phyloP scores from a whole-genome alignment of 768 basidiomycete genomes.

The Suillus weaverae region DNA sequence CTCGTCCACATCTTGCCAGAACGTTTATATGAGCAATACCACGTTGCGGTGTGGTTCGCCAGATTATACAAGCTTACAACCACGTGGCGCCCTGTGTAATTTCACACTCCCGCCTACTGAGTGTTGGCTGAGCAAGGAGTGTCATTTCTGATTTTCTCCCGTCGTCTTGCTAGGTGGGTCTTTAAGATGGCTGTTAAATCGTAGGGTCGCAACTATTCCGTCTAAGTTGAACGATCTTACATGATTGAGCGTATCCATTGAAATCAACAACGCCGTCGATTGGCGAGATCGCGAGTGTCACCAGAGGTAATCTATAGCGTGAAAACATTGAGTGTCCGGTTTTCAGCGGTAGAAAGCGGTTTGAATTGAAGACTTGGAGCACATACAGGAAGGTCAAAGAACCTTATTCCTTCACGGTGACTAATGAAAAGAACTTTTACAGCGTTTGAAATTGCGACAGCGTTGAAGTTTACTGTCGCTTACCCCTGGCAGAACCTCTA shows the following conservation, averaged over 20 bases:
- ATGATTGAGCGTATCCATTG: neutral
- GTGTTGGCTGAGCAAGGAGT: neutral
- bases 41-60: neutral
- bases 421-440: slow-evolving; percentile 5
- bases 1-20: neutral
- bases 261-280: neutral
- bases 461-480: slow-evolving; percentile 28
- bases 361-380: neutral
- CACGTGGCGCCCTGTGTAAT: neutral
- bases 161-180: neutral
- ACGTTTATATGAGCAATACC: neutral
- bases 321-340: neutral
- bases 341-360: neutral
- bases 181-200: neutral
- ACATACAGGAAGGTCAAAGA: slow-evolving; percentile 9
- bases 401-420: neutral
- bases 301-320: neutral
- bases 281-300: neutral
- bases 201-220: neutral
- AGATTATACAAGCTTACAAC: neutral
- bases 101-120: neutral
- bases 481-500: slow-evolving; percentile 9
- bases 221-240: neutral
- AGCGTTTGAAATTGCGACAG: slow-evolving; percentile 16
- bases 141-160: neutral